Base-by-base conservation (phyloP, 768 basidiomycete species). In the Tylopilus subfusipes region DNA sequence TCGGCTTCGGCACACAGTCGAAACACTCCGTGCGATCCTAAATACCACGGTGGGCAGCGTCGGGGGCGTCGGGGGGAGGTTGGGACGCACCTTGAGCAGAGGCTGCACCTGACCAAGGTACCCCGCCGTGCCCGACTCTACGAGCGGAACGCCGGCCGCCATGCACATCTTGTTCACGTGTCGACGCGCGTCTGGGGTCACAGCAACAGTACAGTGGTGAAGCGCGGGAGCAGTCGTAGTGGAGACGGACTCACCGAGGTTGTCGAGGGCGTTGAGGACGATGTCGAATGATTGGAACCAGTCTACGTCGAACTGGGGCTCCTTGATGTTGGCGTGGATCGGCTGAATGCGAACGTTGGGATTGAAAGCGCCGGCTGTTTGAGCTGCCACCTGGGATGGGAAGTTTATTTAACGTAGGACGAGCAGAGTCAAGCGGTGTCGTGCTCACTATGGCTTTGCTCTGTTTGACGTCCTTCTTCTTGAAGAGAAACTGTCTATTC, bases 131-230 rank as follows among this genome's bases (percentile, higher is more conserved):
- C 97, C 97, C 10, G 91, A 94, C 66, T 99, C 97, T 21, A 99
- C 92, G 8, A 98, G 78, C 0, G 95, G 95, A 0, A 96, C 82
- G 50, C 81, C 78, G 5, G 90, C 91, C 1, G 96, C 93, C 78
- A 97, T 89, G 69, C 97, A 98, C 86, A 99, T 94, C 67, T 88
- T 89, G 75, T 98, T 98, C 46, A 98, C 94, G 67, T 98, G 96
- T 67, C 93, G 76, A 44, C 94, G 84, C 8, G 96, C 95, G 69
- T 97, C 95, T 94, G 56, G 29, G n/a, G n/a, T 31, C 33, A 42
- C 29, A 45, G 36, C 44, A 22, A 34, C n/a, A n/a, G n/a, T n/a
- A n/a, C n/a, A n/a, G 39, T 48, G 43, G 48, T 19, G 21, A 27
- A 45, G 25, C 9, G 44, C 5, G 16, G n/a, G 33, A 24, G 8